Conservation (phyloP, 768 basidiomycete species). For the Obba rivulosa region DNA sequence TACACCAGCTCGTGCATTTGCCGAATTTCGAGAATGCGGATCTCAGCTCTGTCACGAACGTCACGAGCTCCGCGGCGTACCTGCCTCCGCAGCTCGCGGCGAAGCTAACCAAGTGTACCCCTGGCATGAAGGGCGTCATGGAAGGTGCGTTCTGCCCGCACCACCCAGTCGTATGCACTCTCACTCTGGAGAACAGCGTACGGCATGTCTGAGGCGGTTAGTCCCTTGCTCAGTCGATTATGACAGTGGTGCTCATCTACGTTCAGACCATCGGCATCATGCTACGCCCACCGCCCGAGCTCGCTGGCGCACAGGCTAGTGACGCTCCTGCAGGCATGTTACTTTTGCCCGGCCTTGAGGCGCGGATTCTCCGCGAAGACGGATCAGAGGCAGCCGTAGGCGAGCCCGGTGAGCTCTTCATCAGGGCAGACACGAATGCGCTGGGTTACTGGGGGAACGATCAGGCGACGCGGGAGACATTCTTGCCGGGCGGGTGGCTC, state of each 20-base stretch:
- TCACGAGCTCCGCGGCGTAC: constrained; percentile 60
- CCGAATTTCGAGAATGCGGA: constrained; percentile 41
- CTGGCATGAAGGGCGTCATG: not conserved
- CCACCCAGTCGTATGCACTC: not conserved
- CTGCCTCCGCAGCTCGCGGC: constrained; percentile 51
- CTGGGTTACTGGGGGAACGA: constrained; percentile 73
- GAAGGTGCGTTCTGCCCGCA: constrained; percentile 38
- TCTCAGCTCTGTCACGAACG: constrained; percentile 40
- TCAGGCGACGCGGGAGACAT: constrained; percentile 60
- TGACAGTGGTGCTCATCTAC: constrained; percentile 1
- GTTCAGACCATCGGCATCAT: constrained; percentile 3
- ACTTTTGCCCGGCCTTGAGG: constrained; percentile 58
- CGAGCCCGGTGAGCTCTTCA: constrained; percentile 64
- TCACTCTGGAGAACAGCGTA: constrained; percentile 39
- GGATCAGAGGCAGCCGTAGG: constrained; percentile 46
- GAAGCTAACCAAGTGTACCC: constrained; percentile 25
- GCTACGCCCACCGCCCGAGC: constrained; percentile 4
- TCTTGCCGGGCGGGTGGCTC: constrained; percentile 63
- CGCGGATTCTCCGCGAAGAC: constrained; percentile 53
- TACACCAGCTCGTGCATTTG: constrained; percentile 61
- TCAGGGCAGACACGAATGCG: constrained; percentile 50
- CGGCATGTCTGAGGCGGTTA: constrained; percentile 35
- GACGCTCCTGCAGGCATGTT: constrained; percentile 47
- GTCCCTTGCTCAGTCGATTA: not conserved
- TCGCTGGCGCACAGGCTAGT: constrained; percentile 11